Evolutionary conservation across 768 basidiomycete genomes (phyloP), one percentile per base, ranked within the genome.

Genomic region (Mycena capillaripes): DNA sequence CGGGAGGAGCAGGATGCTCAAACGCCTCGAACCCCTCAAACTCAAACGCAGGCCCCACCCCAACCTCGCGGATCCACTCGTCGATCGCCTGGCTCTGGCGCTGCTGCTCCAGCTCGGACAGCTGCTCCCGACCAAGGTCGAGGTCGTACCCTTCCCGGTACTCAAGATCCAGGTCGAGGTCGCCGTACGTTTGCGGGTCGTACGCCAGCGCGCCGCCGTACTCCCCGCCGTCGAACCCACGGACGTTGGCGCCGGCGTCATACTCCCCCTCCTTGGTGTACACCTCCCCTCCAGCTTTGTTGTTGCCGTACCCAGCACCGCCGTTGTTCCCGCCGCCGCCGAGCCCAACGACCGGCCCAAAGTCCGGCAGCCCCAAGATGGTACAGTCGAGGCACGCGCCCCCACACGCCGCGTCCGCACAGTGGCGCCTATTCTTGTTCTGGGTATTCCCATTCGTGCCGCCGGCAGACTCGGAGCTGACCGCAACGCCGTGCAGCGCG

Each of bases 341-440:
- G 34, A 44, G 38, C 4, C 57, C 63, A 23, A 57, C 66, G 32
- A 63, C 53, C 3, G 38, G 25, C 3, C 29, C 10, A 29, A 69
- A 75, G 38, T 69, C 74, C 9, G 66, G 48, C 25, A 75, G 53
- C 8, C 42, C 29, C 50, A 90, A 81, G 70, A 92, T 88, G 50
- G 90, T 88, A 77, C 90, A 93, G 69, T 93, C 91, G 2, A 93
- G 80, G 71, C 92, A 93, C 38, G 87, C 84, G 2, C 81, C 77
- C 58, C 87, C 87, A 0, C 81, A 79, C 48, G 50, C 73, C 3
- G 85, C 84, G 65, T 84, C 82, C 7, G 71, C 69, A 69, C 87
- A 87, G 80, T 79, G 70, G 11, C 38, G 38, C 79, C 66, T 46
- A 70, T 38, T 78, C 85, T 23, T 25, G 2, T 27, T 40, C n/a